A percentile compares a stretch with the other conserved stretches of the same genome.
Evolutionary conservation across 2,329 filamentous ascomycete species (phyloP).

Genomic region (Colletotrichum aenigma): DNA sequence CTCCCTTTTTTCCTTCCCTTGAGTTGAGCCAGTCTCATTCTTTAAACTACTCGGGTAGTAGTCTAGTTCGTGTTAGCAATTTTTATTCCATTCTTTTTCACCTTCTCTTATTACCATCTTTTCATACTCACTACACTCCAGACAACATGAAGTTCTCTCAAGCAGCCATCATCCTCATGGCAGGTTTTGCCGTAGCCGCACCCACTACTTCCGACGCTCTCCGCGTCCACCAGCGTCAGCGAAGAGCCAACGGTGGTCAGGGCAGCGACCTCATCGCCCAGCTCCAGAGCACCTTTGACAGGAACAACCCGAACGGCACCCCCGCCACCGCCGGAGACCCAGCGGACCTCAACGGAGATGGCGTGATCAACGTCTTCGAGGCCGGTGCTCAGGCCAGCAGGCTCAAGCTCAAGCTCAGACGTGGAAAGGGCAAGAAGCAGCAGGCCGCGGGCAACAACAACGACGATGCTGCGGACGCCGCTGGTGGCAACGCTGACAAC

Average conservation of each 20-base stretch:
- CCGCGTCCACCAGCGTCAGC: not conserved
- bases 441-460: not conserved
- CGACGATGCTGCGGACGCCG: not conserved
- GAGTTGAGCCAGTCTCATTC: conserved; percentile 7
- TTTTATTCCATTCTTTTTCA: not conserved
- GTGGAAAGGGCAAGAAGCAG: not conserved
- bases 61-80: not conserved
- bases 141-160: conserved; percentile 9
- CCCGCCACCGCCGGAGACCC: not conserved
- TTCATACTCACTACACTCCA: not conserved
- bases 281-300: not conserved
- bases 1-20: not conserved
- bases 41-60: conserved; percentile 14
- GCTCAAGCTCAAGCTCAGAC: not conserved
- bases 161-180: conserved; percentile 1
- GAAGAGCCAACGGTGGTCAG: not conserved
- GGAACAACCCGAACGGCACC: not conserved
- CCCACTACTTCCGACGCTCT: not conserved
- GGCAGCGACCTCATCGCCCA: not conserved
- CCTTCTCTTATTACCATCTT: not conserved
- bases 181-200: conserved; percentile 3
- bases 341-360: not conserved
- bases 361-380: conserved; percentile 20
- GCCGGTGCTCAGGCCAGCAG: not conserved
- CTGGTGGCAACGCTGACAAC: not conserved